A percentile compares a stretch with the other conserved stretches of the same genome.
phyloP scores from a whole-genome alignment of 345 rosid genomes.

The Ailanthus altissimus region DNA sequence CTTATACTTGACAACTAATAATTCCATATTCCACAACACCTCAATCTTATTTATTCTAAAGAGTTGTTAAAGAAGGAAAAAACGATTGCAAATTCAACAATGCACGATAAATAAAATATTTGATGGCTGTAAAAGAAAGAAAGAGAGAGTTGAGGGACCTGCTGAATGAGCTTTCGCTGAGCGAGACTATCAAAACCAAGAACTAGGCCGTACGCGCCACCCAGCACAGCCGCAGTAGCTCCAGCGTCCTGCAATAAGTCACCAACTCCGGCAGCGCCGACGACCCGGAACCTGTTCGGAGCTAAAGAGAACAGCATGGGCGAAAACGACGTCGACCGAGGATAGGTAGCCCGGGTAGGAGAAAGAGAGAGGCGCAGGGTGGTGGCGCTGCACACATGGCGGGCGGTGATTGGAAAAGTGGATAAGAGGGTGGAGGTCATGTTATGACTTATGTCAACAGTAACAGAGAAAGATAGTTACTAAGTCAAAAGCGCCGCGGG shows the following conservation, averaged over 20 bases:
- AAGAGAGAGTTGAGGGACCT: slow-evolving; percentile 37
- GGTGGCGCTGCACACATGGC: background rate
- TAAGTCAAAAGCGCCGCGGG: background rate
- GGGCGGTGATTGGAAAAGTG: background rate
- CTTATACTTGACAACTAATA: too few relatives aligned
- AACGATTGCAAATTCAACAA: background rate
- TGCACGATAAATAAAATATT: background rate
- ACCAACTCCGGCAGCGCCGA: slow-evolving; percentile 23
- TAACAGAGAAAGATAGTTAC: background rate
- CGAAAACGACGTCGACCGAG: background rate
- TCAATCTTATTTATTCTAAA: too few relatives aligned
- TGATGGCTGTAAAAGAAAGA: too few relatives aligned
- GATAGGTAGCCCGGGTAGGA: background rate
- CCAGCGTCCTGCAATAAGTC: slow-evolving; percentile 58
- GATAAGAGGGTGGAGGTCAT: slow-evolving; percentile 8
- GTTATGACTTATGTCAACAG: too few relatives aligned
- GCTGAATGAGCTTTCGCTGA: slow-evolving; percentile 57
- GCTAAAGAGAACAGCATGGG: background rate
- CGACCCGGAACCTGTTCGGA: slow-evolving; percentile 1
- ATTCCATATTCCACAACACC: too few relatives aligned
- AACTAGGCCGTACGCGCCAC: slow-evolving; percentile 76
- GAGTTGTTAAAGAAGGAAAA: too few relatives aligned
- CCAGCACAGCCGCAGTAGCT: slow-evolving; percentile 66
- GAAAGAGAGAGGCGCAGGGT: background rate
- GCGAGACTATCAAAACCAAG: slow-evolving; percentile 66